These are phyloP conservation scores for Dalbergia cultrata DNA, from an alignment of 306 rosid genomes.

Conservation along the genomic window DNA sequence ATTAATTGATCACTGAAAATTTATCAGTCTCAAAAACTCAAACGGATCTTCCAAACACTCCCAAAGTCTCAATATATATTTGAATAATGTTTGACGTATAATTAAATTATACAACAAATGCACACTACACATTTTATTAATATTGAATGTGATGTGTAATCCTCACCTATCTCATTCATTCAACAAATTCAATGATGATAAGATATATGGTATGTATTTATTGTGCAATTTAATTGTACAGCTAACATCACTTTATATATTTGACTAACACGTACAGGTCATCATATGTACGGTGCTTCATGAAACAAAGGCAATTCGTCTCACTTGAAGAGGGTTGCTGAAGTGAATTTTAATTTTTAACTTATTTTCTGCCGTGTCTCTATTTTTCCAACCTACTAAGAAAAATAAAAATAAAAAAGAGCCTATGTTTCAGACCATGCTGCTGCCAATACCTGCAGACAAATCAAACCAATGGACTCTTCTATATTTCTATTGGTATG, in stretches of 20 bases:
- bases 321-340: conserved; percentile 21
- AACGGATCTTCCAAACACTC: background rate
- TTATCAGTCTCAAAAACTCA: background rate
- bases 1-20: background rate
- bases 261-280: background rate
- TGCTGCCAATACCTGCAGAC: background rate
- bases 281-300: background rate
- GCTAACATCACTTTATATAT: no score
- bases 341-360: background rate
- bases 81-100: no score
- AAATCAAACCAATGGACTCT: background rate
- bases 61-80: no score
- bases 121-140: no score
- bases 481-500: background rate
- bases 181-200: no score
- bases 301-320: background rate
- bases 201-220: no score
- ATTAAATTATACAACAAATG: no score
- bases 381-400: background rate
- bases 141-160: no score
- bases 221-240: no score
- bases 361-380: background rate
- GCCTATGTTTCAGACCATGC: conserved; percentile 23
- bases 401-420: background rate
- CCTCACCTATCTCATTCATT: no score